phyloP scores from a whole-genome alignment of 148 eudicot species.

The Polygonum aviculare region DNA sequence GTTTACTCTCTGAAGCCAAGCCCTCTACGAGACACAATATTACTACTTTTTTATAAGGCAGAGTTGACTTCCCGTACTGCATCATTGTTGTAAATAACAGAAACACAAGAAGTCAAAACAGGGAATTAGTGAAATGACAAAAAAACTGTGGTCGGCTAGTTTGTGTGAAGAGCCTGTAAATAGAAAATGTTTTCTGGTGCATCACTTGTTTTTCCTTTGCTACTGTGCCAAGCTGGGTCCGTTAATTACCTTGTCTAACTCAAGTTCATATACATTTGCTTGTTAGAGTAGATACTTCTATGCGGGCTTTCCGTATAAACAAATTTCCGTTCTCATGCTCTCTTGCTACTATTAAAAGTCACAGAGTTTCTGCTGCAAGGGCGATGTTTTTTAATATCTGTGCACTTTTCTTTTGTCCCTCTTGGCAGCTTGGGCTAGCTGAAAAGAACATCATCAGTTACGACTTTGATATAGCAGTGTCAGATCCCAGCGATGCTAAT shows the following conservation, averaged over 20 bases:
- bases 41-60: background rate
- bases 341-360: background rate
- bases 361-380: background rate
- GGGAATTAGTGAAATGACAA: background rate
- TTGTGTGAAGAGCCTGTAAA: background rate
- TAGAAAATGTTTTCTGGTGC: background rate
- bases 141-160: background rate
- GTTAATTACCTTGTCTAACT: no score
- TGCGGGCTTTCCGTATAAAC: background rate
- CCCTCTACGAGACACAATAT: background rate
- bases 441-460: slow-evolving; percentile 78
- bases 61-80: background rate
- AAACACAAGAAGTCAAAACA: background rate
- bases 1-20: background rate
- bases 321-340: background rate
- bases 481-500: slow-evolving; percentile 93
- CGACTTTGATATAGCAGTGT: slow-evolving; percentile 60
- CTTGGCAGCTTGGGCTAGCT: slow-evolving; percentile 80
- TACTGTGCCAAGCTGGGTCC: no score
- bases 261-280: background rate
- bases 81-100: background rate
- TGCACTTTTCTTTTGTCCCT: slow-evolving; percentile 7
- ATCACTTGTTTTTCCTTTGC: background rate
- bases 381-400: background rate
- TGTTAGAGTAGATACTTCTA: background rate